Base-by-base conservation (phyloP, 1,284 basidiomycete species). In the Microbotryum saponariae region DNA sequence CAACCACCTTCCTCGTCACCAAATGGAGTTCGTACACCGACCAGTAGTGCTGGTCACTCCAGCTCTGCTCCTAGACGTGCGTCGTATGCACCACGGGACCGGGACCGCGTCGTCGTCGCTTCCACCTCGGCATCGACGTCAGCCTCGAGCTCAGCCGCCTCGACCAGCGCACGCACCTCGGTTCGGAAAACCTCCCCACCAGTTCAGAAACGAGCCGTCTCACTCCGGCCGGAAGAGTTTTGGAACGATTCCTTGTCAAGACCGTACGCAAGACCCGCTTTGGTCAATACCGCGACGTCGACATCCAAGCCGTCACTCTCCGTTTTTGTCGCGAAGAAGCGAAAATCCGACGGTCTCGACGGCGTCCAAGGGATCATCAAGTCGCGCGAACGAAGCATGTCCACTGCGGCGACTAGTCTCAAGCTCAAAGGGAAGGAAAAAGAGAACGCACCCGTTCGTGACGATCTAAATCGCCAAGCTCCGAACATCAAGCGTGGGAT, bases 1-100 rank as follows among this genome's bases (percentile, higher is more conserved):
- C 74, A 77, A 2, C 69, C 70, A 1, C 79, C 78, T 18, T 76
- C 79, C n/a, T 61, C 58, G 2, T 54, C 58, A 31, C 18, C 59
- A 9, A 54, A 29, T 25, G 47, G 54, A 18, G 21, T 23, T 20
- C 31, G 31, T 44, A 20, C 48, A 9, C 23, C 23, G 6, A 77
- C 79, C 46, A 73, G 77, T 42, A 64, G 73, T 6, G 74, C 70
- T 18, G 72, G 74, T 21, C 68, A 1, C 37, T 18, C 37, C 37
- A 42, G 12, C 37, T 42, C 37, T 18, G 37, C 37, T 42, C 37
- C 12, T 42, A 9, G 37, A 18, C 37, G 37, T 6, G 2, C 18
- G 64, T 71, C 16, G 23, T 62, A 37, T 54, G 57, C 51, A 21
- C 37, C 31, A 37, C 44, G 49, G n/a, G 25, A 57, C 54, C 44